Percentiles rank a stretch among this genome's conserved stretches.
Evolutionary conservation across 371 early-diverging fungal genomes (phyloP).

Genomic region (Mortierella sp.): DNA sequence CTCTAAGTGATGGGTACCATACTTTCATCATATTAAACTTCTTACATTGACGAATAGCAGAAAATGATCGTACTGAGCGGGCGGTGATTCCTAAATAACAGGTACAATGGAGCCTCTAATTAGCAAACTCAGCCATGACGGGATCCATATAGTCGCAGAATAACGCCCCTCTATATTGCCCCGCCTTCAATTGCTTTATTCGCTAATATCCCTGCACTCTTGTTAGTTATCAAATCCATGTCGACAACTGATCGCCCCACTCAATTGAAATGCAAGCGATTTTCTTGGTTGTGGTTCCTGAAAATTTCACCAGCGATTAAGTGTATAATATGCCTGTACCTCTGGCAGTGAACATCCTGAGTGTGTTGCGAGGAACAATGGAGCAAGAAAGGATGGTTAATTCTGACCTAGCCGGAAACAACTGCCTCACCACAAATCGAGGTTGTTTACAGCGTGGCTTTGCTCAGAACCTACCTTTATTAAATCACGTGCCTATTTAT

Average conservation of each 20-base stretch:
- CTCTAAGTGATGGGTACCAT: background rate
- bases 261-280: background rate
- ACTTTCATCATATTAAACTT: background rate
- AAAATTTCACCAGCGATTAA: background rate
- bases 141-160: too few relatives aligned
- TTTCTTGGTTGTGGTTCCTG: background rate
- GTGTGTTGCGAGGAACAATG: background rate
- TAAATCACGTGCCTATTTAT: too few relatives aligned
- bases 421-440: background rate
- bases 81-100: slow-evolving; percentile 30
- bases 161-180: too few relatives aligned
- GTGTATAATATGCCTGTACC: background rate
- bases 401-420: background rate
- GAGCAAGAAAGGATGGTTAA: background rate
- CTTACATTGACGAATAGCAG: slow-evolving; percentile 46
- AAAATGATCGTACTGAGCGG: slow-evolving; percentile 39
- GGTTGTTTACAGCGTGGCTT: slow-evolving; percentile 3
- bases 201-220: too few relatives aligned
- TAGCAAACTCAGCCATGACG: background rate
- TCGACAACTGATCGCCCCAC: background rate
- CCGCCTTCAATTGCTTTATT: too few relatives aligned
- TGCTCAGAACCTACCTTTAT: too few relatives aligned
- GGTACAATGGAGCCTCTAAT: background rate
- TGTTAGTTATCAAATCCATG: too few relatives aligned
- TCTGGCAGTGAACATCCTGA: slow-evolving; percentile 9